phyloP scores from a whole-genome alignment of 2,329 filamentous ascomycete genomes.

The Pseudopithomyces chartarum region DNA sequence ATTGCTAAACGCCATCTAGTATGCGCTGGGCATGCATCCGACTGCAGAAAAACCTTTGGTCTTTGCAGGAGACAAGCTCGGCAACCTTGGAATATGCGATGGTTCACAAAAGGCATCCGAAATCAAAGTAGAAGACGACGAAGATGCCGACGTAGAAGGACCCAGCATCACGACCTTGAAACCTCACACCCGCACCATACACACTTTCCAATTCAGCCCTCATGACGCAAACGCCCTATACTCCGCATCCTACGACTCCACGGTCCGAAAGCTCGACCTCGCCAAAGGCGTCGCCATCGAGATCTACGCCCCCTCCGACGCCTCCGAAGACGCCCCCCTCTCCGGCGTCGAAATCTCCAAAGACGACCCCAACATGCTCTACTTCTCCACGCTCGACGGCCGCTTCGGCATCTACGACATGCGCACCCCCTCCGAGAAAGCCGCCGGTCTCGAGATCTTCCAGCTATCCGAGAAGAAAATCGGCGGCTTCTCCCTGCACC shows the following conservation, averaged over 20 bases:
- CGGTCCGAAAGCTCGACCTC: slow-evolving; percentile 84
- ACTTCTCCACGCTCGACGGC: slow-evolving; percentile 87
- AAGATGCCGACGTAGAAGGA: slow-evolving; percentile 67
- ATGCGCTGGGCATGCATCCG: slow-evolving; percentile 87
- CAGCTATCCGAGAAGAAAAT: slow-evolving; percentile 90
- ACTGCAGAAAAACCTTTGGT: slow-evolving; percentile 83
- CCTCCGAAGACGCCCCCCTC: slow-evolving; percentile 74
- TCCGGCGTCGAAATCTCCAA: slow-evolving; percentile 81
- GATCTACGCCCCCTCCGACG: slow-evolving; percentile 75
- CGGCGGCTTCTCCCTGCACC: slow-evolving; percentile 87
- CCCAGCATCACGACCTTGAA: slow-evolving; percentile 90
- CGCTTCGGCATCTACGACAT: slow-evolving; percentile 81
- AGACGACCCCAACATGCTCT: slow-evolving; percentile 72
- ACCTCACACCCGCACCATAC: slow-evolving; percentile 85
- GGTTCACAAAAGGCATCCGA: slow-evolving; percentile 70
- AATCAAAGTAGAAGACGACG: slow-evolving; percentile 63
- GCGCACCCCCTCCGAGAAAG: slow-evolving; percentile 61
- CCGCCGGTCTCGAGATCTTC: slow-evolving; percentile 65
- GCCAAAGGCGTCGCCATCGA: slow-evolving; percentile 79
- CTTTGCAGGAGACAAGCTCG: slow-evolving; percentile 93
- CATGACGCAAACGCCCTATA: slow-evolving; percentile 76
- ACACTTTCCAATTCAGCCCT: slow-evolving; percentile 78
- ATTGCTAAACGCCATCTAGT: slow-evolving; percentile 47
- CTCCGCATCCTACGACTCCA: slow-evolving; percentile 90
- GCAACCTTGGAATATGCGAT: slow-evolving; percentile 88